Evolutionary conservation across 2,329 filamentous ascomycete species (phyloP).

Genomic region (Sporothrix brunneoviolacea): DNA sequence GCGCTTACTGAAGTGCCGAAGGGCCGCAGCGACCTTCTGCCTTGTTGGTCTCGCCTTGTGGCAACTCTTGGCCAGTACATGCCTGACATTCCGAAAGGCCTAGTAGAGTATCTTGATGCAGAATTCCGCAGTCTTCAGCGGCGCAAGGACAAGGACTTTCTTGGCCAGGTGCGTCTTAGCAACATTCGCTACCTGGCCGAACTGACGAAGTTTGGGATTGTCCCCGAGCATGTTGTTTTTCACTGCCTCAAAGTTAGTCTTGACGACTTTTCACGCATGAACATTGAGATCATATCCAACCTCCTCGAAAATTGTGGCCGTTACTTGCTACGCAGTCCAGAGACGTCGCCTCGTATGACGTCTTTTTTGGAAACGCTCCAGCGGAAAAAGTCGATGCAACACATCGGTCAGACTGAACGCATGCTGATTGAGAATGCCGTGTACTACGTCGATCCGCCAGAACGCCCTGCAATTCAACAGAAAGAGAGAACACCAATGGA

Average conservation of each 20-base stretch:
- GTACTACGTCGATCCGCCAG: conserved; percentile 94
- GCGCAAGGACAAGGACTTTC: conserved; percentile 94
- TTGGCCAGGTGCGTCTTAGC: conserved; percentile 85
- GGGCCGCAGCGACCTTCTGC: conserved; percentile 82
- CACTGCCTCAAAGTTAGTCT: conserved; percentile 96
- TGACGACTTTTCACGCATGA: conserved; percentile 97
- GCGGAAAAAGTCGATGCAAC: conserved; percentile 91
- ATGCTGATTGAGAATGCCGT: conserved; percentile 98
- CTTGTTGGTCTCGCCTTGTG: conserved; percentile 84
- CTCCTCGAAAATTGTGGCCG: conserved; percentile 93
- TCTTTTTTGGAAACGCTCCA: conserved; percentile 92
- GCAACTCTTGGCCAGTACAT: conserved; percentile 92
- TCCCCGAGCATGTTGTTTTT: conserved; percentile 97
- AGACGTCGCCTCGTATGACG: conserved; percentile 86
- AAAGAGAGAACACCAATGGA: conserved; percentile 94
- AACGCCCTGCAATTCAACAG: conserved; percentile 88
- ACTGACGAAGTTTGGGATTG: conserved; percentile 94
- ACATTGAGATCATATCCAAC: conserved; percentile 97
- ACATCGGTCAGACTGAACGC: conserved; percentile 89
- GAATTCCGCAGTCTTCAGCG: conserved; percentile 95
- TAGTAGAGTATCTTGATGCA: conserved; percentile 88
- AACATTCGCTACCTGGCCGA: conserved; percentile 98
- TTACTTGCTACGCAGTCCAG: conserved; percentile 84
- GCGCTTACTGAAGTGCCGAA: conserved; percentile 92
- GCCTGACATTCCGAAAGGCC: conserved; percentile 83